Evolutionary conservation across 1,139 yeast species (phyloP).

Genomic region (Spathaspora sp.): DNA sequence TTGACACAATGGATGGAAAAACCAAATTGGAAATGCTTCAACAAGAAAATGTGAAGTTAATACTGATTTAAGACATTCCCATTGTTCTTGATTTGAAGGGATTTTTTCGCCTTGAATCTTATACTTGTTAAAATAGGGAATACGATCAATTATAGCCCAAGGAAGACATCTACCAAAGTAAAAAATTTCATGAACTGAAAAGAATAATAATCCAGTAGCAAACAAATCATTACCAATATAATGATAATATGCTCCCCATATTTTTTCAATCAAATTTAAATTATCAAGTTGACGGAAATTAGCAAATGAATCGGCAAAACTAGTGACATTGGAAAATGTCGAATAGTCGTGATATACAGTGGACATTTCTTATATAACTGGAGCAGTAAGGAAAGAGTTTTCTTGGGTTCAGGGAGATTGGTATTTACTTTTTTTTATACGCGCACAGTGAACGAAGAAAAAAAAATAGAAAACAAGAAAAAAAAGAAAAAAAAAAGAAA

Average conservation of each 20-base stretch:
- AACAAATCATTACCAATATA: slow-evolving; percentile 44
- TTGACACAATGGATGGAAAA: slow-evolving; percentile 46
- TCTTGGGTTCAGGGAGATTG: background rate
- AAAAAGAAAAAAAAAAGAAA: background rate
- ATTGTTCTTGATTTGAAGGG: slow-evolving; percentile 43
- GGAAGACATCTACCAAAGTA: slow-evolving; percentile 49
- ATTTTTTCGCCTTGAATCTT: slow-evolving; percentile 45
- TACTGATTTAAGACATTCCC: slow-evolving; percentile 49
- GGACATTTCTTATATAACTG: slow-evolving; percentile 11
- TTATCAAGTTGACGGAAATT: slow-evolving; percentile 33
- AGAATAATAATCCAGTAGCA: slow-evolving; percentile 47
- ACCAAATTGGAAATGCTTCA: slow-evolving; percentile 50
- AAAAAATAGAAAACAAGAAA: background rate
- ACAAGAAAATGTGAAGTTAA: slow-evolving; percentile 45
- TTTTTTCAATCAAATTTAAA: slow-evolving; percentile 32
- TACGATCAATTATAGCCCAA: slow-evolving; percentile 45
- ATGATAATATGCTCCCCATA: slow-evolving; percentile 46
- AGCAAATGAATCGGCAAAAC: slow-evolving; percentile 34
- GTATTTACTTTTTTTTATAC: background rate
- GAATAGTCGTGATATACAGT: slow-evolving; percentile 44
- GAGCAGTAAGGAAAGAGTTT: background rate
- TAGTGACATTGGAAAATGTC: slow-evolving; percentile 38
- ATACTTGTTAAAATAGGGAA: slow-evolving; percentile 41
- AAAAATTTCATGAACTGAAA: slow-evolving; percentile 40
- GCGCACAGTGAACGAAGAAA: background rate